Conservation (phyloP, 202 grass and related monocot species). For the Dendrocalamus latiflorus region DNA sequence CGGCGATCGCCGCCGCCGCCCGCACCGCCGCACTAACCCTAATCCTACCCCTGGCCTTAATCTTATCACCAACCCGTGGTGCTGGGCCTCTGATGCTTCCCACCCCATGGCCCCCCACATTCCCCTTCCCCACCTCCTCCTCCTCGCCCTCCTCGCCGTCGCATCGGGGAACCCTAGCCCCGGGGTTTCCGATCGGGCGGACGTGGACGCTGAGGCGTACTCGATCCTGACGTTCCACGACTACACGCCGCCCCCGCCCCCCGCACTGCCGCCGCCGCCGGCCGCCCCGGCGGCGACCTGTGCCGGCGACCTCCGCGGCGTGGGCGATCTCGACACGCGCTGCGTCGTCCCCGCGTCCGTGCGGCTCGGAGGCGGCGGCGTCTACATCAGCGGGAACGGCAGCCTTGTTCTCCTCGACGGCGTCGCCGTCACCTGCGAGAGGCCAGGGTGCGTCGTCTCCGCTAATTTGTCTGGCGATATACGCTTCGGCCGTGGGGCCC, state of each 20-base stretch:
- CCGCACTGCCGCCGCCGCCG: constrained; percentile 60
- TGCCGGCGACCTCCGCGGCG: constrained; percentile 62
- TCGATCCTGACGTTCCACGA: constrained; percentile 82
- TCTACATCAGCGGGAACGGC: constrained; percentile 66
- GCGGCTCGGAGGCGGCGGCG: constrained; percentile 22
- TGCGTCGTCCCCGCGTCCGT: constrained; percentile 60
- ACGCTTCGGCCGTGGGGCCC: constrained; percentile 37
- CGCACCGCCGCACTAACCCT: not conserved
- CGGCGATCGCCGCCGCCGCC: constrained; percentile 29
- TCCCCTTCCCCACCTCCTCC: not conserved
- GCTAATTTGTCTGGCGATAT: constrained; percentile 61
- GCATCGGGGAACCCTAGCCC: constrained; percentile 29
- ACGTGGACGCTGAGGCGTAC: constrained; percentile 26
- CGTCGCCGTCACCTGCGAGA: constrained; percentile 57
- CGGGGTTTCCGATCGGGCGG: constrained; percentile 22
- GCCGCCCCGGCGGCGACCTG: constrained; percentile 65
- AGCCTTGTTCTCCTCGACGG: constrained; percentile 55
- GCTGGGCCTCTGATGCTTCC: constrained; percentile 22
- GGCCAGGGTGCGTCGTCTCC: constrained; percentile 59
- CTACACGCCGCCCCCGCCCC: constrained; percentile 75
- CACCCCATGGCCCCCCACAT: constrained; percentile 30
- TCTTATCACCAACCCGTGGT: not conserved
- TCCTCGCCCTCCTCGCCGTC: constrained; percentile 23
- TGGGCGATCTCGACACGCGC: constrained; percentile 62
- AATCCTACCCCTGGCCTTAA: not conserved